phyloP scores from a whole-genome alignment of 1,284 basidiomycete species.

The Ceratobasidium papillatum region DNA sequence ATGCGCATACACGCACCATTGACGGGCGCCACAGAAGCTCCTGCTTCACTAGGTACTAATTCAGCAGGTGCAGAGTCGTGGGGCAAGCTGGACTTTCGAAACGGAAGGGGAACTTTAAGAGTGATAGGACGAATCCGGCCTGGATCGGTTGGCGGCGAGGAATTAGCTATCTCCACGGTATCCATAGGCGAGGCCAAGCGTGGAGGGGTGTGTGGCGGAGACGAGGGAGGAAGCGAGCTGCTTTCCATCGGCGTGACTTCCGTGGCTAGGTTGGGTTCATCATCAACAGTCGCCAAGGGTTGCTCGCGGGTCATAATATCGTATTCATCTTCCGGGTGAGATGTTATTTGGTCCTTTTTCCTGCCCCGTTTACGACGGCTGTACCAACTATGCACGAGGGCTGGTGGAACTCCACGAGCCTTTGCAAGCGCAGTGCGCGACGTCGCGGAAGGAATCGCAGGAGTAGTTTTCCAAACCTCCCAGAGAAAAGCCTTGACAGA shows the following conservation, averaged over 20 bases:
- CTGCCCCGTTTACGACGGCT: neutral
- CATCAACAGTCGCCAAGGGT: neutral
- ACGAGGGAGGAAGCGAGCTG: slow-evolving; percentile 4
- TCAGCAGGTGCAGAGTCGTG: neutral
- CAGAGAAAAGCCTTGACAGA: neutral
- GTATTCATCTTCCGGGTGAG: slow-evolving; percentile 23
- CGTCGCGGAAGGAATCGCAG: slow-evolving; percentile 11
- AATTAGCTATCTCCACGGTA: neutral
- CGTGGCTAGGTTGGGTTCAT: neutral
- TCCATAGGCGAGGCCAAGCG: neutral
- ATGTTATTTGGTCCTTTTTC: neutral
- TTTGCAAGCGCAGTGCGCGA: slow-evolving; percentile 14
- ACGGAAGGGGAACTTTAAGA: neutral
- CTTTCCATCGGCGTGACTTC: neutral
- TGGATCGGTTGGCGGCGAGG: neutral
- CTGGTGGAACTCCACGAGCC: neutral
- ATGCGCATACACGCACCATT: slow-evolving; percentile 30
- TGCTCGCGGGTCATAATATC: neutral
- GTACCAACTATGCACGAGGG: neutral
- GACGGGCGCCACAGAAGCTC: neutral
- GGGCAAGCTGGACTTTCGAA: neutral
- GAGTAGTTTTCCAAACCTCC: neutral
- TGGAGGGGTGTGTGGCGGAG: slow-evolving; percentile 3
- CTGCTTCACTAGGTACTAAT: neutral
- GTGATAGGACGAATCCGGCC: neutral